phyloP scores from a whole-genome alignment of 495 filamentous ascomycete species.

The Talaromyces trachyspermus region DNA sequence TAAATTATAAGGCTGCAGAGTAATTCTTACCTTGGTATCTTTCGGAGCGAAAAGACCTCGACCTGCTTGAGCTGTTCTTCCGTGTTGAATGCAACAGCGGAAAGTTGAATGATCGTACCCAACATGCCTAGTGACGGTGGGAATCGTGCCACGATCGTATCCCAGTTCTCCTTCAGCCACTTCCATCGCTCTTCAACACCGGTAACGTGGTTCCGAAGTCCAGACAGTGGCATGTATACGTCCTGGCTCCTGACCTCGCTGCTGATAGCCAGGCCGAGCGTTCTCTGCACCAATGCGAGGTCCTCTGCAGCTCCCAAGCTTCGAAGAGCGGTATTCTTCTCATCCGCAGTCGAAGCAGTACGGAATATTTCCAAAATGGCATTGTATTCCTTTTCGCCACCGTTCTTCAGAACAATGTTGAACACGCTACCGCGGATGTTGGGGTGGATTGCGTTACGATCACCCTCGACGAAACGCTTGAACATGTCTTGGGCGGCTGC shows the following conservation, averaged over 20 bases:
- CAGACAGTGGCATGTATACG: constrained; percentile 79
- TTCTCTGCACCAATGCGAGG: constrained; percentile 71
- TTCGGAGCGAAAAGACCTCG: constrained; percentile 66
- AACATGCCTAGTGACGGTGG: constrained; percentile 81
- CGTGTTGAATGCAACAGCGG: constrained; percentile 72
- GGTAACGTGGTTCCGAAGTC: constrained; percentile 66
- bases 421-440: constrained; percentile 60
- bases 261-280: constrained; percentile 65
- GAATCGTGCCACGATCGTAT: constrained; percentile 61
- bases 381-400: constrained; percentile 59
- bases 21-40: constrained; percentile 70
- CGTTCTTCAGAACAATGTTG: constrained; percentile 53
- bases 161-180: constrained; percentile 87
- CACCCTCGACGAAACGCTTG: constrained; percentile 50
- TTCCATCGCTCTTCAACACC: constrained; percentile 75
- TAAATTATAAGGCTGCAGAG: no score
- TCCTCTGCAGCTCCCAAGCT: constrained; percentile 72
- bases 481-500: constrained; percentile 60
- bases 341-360: constrained; percentile 80
- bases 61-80: constrained; percentile 68
- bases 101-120: constrained; percentile 74
- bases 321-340: constrained; percentile 92
- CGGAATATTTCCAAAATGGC: constrained; percentile 74
- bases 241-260: constrained; percentile 93
- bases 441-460: constrained; percentile 54